These are phyloP conservation scores for Lactarius quietus DNA, from an alignment of 768 basidiomycete genomes.

Conservation along the genomic window DNA sequence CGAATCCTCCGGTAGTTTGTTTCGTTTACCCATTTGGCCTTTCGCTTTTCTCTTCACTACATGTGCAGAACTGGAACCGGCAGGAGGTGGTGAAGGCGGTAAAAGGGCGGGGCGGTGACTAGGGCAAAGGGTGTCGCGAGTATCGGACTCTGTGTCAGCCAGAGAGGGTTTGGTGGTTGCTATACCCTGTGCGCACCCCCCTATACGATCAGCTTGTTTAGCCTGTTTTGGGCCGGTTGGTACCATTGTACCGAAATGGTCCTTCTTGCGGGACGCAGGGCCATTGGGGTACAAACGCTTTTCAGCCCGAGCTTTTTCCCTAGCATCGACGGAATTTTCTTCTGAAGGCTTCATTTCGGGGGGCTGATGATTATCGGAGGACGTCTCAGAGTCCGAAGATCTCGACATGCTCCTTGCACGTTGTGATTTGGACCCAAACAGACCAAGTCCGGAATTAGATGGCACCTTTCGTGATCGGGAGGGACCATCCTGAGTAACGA, in stretches of 20 bases:
- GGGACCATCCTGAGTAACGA: slow-evolving; percentile 13
- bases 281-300: slow-evolving; percentile 18
- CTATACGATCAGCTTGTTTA: not conserved
- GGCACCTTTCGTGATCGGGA: slow-evolving; percentile 22
- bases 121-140: slow-evolving; percentile 25
- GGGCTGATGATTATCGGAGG: slow-evolving; percentile 23
- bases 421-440: slow-evolving; percentile 23
- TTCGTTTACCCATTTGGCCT: slow-evolving; percentile 44
- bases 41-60: slow-evolving; percentile 40
- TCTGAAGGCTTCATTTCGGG: slow-evolving; percentile 15
- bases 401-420: slow-evolving; percentile 25
- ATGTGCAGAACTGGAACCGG: slow-evolving; percentile 24
- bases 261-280: slow-evolving; percentile 17
- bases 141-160: slow-evolving; percentile 9
- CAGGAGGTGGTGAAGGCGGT: slow-evolving; percentile 67
- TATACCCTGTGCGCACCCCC: not conserved
- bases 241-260: slow-evolving; percentile 17
- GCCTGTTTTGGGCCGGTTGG: slow-evolving; percentile 8
- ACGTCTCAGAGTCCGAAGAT: slow-evolving; percentile 21
- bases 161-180: slow-evolving; percentile 14
- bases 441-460: slow-evolving; percentile 8
- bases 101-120: slow-evolving; percentile 38
- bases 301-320: slow-evolving; percentile 3
- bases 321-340: slow-evolving; percentile 7
- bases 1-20: slow-evolving; percentile 36